Evolutionary conservation across 208 protist species (phyloP).

Genomic region (Crithidia fasciculata): DNA sequence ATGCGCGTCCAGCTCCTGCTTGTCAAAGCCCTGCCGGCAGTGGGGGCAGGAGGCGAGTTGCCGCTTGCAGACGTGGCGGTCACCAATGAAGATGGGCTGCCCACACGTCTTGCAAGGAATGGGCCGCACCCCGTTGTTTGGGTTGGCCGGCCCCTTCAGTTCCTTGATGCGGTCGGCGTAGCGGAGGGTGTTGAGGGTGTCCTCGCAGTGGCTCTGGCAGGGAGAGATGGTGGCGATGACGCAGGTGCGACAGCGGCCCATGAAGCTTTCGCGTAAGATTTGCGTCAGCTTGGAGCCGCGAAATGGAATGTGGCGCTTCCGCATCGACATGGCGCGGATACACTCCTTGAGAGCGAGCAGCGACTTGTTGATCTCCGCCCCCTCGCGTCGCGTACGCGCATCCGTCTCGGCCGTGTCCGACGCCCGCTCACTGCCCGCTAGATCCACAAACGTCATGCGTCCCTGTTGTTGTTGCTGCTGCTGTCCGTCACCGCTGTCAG

Average conservation of each 20-base stretch:
- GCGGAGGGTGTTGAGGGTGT: constrained; percentile 97
- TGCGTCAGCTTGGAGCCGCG: constrained; percentile 96
- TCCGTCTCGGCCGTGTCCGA: constrained; percentile 92
- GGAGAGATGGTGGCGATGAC: constrained; percentile 95
- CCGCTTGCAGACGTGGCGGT: constrained; percentile 75
- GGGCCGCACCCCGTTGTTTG: constrained; percentile 41
- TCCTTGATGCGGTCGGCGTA: constrained; percentile 96
- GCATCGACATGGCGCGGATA: constrained; percentile 95
- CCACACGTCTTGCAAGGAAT: constrained; percentile 73
- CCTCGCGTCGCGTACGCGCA: constrained; percentile 90
- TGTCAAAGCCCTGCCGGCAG: constrained; percentile 73
- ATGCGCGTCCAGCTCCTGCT: constrained; percentile 71
- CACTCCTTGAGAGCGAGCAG: constrained; percentile 98
- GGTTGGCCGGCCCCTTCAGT: constrained; percentile 49
- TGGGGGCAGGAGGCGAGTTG: constrained; percentile 65
- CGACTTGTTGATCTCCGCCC: constrained; percentile 98
- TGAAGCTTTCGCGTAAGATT: constrained; percentile 94
- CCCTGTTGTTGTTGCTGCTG: constrained; percentile 45
- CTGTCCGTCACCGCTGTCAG: constrained; percentile 16
- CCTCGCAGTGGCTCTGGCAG: constrained; percentile 85
- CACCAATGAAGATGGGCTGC: constrained; percentile 69
- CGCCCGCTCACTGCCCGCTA: constrained; percentile 98
- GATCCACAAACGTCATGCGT: constrained; percentile 98
- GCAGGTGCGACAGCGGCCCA: constrained; percentile 92
- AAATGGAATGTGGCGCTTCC: constrained; percentile 95